Percentiles rank a stretch among this genome's conserved stretches.
phyloP scores from a whole-genome alignment of 129 eudicot species.

The Glebionis coronaria region DNA sequence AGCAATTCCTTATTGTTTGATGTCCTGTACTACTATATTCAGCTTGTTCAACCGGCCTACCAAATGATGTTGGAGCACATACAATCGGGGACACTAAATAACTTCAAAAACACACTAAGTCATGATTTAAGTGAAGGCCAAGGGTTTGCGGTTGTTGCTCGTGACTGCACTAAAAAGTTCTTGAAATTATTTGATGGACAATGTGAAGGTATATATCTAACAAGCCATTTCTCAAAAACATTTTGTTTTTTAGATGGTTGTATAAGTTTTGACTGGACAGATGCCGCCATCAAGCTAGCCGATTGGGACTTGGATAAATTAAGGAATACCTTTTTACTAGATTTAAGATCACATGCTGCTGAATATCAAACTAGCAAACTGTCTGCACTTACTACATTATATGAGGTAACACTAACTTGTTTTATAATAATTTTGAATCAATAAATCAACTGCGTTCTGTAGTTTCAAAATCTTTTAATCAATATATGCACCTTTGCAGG shows the following conservation, averaged over 20 bases:
- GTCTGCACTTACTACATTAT: conserved; percentile 54
- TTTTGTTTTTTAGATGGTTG: no score
- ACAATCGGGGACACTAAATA: conserved; percentile 55
- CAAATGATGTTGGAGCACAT: conserved; percentile 72
- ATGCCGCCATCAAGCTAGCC: conserved; percentile 61
- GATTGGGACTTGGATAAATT: conserved; percentile 74
- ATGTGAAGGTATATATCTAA: conserved; percentile 66
- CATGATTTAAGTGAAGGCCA: conserved; percentile 61
- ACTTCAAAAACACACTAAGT: conserved; percentile 59
- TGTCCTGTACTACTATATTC: conserved; percentile 13
- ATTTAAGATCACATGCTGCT: conserved; percentile 65
- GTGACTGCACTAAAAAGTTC: conserved; percentile 43
- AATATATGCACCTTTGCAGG: conserved; percentile 31
- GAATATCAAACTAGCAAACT: conserved; percentile 58
- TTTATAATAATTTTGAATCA: no score
- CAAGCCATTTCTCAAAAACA: no score
- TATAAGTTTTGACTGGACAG: conserved; percentile 32
- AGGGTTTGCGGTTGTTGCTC: conserved; percentile 68
- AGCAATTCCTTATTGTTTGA: background rate
- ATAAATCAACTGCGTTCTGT: no score
- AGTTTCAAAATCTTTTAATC: no score
- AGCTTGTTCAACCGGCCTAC: no score
- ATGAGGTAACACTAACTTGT: conserved; percentile 51
- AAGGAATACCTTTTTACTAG: conserved; percentile 61
- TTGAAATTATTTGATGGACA: conserved; percentile 51